Evolutionary conservation across 441 rosid species (phyloP).

Genomic region (Pelargonium citronellum): DNA sequence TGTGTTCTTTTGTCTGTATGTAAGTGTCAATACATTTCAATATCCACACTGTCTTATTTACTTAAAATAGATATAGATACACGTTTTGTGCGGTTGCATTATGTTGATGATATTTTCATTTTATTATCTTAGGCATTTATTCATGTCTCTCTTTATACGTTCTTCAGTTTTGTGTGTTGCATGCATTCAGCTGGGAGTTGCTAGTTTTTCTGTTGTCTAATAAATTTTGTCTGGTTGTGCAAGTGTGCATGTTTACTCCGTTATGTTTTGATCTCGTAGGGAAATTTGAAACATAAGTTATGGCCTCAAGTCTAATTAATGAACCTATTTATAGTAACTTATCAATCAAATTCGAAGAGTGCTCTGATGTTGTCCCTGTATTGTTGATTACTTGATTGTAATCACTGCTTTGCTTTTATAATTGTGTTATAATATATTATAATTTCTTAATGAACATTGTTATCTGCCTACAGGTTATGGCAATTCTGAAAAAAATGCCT

Average conservation of each 20-base stretch:
- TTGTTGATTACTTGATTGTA: conserved; percentile 1
- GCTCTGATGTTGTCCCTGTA: not conserved
- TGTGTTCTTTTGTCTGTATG: not conserved
- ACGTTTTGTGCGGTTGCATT: too few species aligned
- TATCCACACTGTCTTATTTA: not conserved
- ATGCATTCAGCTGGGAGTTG: too few species aligned
- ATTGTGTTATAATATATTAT: not conserved
- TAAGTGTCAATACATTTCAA: not conserved
- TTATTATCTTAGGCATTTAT: too few species aligned
- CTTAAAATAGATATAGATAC: not conserved
- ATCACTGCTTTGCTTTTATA: not conserved
- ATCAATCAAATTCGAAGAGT: not conserved
- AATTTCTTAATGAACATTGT: not conserved
- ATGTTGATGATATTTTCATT: too few species aligned
- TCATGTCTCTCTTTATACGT: too few species aligned
- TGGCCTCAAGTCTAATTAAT: too few species aligned
- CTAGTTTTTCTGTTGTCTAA: too few species aligned
- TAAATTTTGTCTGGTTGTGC: too few species aligned
- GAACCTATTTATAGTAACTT: not conserved
- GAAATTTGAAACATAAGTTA: too few species aligned
- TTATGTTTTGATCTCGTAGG: too few species aligned
- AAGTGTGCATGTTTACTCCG: too few species aligned
- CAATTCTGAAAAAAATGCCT: conserved; percentile 68
- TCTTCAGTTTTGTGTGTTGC: too few species aligned
- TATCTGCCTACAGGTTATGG: conserved; percentile 47